Evolutionary conservation across 352 stramenopile species (phyloP), one percentile per base, ranked within the genome.

Genomic region (Phytophthora niederhauseri): DNA sequence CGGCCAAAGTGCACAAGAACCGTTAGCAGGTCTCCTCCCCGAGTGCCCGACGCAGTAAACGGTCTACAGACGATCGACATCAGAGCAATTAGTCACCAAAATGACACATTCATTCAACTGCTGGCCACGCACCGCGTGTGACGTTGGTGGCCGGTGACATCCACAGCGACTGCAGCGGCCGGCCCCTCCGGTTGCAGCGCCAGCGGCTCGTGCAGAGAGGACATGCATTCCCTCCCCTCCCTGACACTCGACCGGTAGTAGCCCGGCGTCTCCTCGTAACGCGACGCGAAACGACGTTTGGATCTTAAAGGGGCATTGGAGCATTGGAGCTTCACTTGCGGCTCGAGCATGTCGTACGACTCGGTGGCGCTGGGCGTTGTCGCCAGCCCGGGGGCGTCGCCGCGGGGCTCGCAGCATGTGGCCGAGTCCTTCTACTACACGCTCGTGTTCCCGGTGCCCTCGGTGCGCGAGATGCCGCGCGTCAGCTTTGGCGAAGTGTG

Each of bases 401-500:
- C 86, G 4, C 82, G 81, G 8, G 67, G 61, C 19, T 41, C 34
- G 34, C 51, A 61, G 15, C 74, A 80, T 53, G 78, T 38, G 6
- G 14, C 4, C 11, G 61, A 72, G 26, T 31, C 82, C 34, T 93
- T 87, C 70, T 87, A 82, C 66, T 95, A 95, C 76, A 89, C 82
- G 36, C 71, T 95, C 26, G 82, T 85, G 31, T 95, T 95, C 55
- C 75, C 81, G 8, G 43, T 57, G 26, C 7, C 20, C 3, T 59
- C 22, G 20, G 19, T 48, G 49, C 55, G 31, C 5, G 59, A 70
- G 12, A 46, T 58, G 46, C 61, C 70, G 6, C 87, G 85, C 38
- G 72, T 95, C 20, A 79, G 49, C 57, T 93, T 82, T 50, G 50
- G 55, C 0, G 74, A 89, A 8, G 81, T 86, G 3, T 76, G 80